These are phyloP conservation scores for Sporothrix globosa DNA, from an alignment of 2,329 filamentous ascomycete genomes.

Conservation along the genomic window DNA sequence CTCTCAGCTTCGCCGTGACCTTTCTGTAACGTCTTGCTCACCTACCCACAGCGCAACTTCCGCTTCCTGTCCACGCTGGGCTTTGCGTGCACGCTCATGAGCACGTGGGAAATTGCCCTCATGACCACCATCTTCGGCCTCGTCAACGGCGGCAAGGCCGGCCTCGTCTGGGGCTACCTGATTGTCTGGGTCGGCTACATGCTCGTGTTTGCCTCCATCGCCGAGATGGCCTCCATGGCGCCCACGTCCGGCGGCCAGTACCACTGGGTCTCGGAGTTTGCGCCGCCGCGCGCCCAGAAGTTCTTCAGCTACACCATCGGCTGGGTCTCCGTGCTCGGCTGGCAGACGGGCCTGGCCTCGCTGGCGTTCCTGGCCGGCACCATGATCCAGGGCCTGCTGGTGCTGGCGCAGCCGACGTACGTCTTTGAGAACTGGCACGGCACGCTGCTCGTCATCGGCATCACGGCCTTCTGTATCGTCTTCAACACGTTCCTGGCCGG, in stretches of 20 bases:
- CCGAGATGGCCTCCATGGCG: constrained; percentile 52
- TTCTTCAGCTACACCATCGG: constrained; percentile 59
- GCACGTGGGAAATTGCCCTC: constrained; percentile 58
- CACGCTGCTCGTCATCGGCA: constrained; percentile 54
- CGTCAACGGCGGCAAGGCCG: constrained; percentile 57
- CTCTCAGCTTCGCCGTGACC: too few relatives aligned
- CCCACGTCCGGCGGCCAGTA: constrained; percentile 61
- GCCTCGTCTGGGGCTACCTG: constrained; percentile 57
- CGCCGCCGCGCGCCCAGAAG: constrained; percentile 52
- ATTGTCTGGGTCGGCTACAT: constrained; percentile 53
- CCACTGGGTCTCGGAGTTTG: constrained; percentile 62
- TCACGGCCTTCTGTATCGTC: constrained; percentile 51
- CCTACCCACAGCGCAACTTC: constrained; percentile 48
- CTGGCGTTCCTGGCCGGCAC: constrained; percentile 51
- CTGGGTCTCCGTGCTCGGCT: constrained; percentile 56
- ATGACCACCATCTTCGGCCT: constrained; percentile 47
- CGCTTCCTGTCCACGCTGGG: constrained; percentile 55
- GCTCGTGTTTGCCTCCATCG: constrained; percentile 48
- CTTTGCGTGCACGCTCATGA: constrained; percentile 57
- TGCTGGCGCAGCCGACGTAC: constrained; percentile 48
- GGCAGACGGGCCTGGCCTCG: constrained; percentile 48
- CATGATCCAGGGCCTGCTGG: constrained; percentile 52
- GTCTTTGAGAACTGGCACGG: constrained; percentile 51
- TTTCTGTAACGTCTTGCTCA: constrained; percentile 1
- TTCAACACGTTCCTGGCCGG: constrained; percentile 55